Base-by-base conservation (phyloP, 2,329 filamentous ascomycete species). In the Onygena corvina region DNA sequence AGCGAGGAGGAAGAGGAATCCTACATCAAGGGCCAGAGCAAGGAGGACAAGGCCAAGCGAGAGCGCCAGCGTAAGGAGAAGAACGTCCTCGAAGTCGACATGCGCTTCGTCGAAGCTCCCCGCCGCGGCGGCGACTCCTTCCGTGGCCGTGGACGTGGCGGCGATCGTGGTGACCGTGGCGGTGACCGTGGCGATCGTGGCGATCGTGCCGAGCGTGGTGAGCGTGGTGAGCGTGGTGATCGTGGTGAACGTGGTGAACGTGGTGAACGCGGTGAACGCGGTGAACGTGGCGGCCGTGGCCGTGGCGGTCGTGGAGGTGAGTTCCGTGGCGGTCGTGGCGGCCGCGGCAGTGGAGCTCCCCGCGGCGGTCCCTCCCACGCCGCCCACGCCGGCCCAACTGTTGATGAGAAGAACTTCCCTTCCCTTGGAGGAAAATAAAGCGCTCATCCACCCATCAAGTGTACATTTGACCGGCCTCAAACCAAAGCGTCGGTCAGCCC, bases 1-100 rank as follows among this genome's bases (percentile, higher is more conserved):
- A 66, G 65, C 52, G 66, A 74, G 44, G 76, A 78, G 49, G 81
- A 87, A 61, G 80, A 84, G 60, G 64, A 67, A 57, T 18, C 18
- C 18, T 95, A 86, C 79, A 83, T 94, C 64, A 71, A 83, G 62
- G 81, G 76, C 60, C 25, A 29, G 23, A 35, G 20, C 29, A 69
- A 76, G 58, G 76, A 74, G 55, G 83, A 83, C 72, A 95, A 95
- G 83, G 70, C 80, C 67, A 73, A 72, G 66, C 85, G 86, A 65
- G 81, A 90, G 75, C 86, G 87, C 66, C 84, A 90, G 76, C 84
- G 84, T 74, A 92, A 92, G 80, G 79, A 84, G 73, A 95, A 95
- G 83, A 80, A 86, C 70, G 71, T 84, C 66, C 68, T 96, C 61
- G 87, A 94, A 64, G 86, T 95, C 58, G 89, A 94, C 70, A 80